Base-by-base conservation (phyloP, 1,139 yeast species). In the Blastobotrys raffinosifermentans region DNA sequence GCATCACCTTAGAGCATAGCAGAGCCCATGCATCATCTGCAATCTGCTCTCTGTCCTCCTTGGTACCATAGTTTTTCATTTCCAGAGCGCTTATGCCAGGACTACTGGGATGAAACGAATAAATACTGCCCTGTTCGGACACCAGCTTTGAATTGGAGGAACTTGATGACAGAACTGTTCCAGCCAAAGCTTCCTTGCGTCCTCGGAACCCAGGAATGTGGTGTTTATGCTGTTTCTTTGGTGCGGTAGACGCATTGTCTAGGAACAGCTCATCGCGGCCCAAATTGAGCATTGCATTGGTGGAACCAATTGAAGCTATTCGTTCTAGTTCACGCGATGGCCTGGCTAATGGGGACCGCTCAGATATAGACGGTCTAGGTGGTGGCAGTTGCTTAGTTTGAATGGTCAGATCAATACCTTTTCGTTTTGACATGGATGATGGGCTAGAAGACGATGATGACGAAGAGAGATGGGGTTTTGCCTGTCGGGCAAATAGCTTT, bases 11-110 rank as follows among this genome's bases (percentile, higher is more conserved):
- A 3, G 67, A 57, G 17, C 67, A 60, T 2, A 77, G 55, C 14
- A 72, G 54, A 1, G 67, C 53, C 75, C 78, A 73, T 2, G 76
- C 60, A 25, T 69, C 70, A 41, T 70, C 73, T 14, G 69, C 64
- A 27, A 70, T 60, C 34, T 64, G 64, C 27, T 69, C 73, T 19
- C 69, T 63, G 39, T 74, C 75, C 32, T 67, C 72, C 26, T 50
- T 54, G 23, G 58, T 50, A 34, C 54, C 57, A 29, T 63, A 31
- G 21, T 51, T 54, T 38, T 58, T 60, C 10, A 62, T 41, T 29
- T 59, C 63, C 4, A 56, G 30, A 5, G 64, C 61, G 8, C 60
- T 49, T 39, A 60, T 61, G 14, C 63, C 60, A 3, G 61, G 60
- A 29, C 54, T 44, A 1, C 67, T 52, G 0, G 71, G 69, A 37